Conservation (phyloP, 2,329 filamentous ascomycete genomes). For the Fusarium hainanense region DNA sequence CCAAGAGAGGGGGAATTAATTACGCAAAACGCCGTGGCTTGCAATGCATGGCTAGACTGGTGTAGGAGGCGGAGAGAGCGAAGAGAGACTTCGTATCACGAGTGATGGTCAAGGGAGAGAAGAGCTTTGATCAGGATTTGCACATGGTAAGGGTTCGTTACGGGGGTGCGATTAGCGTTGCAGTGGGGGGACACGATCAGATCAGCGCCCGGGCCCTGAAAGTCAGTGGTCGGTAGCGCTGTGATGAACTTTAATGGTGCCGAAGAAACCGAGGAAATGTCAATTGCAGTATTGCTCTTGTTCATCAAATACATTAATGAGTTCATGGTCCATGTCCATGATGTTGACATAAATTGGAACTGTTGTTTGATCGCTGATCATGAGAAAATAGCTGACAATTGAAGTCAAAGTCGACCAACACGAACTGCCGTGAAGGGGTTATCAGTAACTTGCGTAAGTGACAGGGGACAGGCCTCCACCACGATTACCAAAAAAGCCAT, state of each 20-base stretch:
- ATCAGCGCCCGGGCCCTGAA: not conserved
- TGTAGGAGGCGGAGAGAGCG: not conserved
- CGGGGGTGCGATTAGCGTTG: not conserved
- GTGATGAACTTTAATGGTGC: not conserved
- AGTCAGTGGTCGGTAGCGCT: not conserved
- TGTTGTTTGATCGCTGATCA: not conserved
- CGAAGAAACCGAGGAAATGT: not conserved
- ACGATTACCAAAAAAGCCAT: not conserved
- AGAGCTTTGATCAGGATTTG: constrained; percentile 1
- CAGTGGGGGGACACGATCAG: not conserved
- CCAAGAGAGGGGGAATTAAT: not conserved
- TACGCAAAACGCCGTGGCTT: constrained; percentile 19
- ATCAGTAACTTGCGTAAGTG: constrained; percentile 1
- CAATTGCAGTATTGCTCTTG: not conserved
- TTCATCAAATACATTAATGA: not conserved
- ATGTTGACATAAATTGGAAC: not conserved
- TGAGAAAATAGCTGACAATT: not conserved
- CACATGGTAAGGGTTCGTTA: not conserved
- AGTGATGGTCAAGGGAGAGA: not conserved
- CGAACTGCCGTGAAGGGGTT: constrained; percentile 2
- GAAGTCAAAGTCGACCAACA: not conserved
- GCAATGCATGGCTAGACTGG: constrained; percentile 12
- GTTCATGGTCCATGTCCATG: not conserved
- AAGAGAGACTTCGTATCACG: constrained; percentile 9
- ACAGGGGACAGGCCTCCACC: not conserved